Evolutionary conservation across 768 basidiomycete species (phyloP), one percentile per base, ranked within the genome.

Genomic region (Collybia sp.): DNA sequence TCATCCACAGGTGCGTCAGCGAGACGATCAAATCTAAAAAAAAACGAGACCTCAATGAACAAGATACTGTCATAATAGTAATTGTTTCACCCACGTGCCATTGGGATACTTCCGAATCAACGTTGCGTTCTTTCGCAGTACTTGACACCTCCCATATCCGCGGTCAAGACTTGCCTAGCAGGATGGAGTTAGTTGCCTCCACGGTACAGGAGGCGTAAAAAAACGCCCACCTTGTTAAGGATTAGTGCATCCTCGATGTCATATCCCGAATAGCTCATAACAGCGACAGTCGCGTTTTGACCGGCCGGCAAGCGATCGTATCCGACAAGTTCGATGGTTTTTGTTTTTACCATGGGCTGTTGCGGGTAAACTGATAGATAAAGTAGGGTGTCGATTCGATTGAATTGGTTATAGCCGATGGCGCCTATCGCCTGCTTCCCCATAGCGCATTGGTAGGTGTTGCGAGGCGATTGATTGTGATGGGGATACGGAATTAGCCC

Each of bases 381-480:
- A n/a, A 99, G 76, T 33, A 99, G 77, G 0, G 96, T 99, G 64
- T 99, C 96, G 61, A 99, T 98, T 38, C 96, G 82, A 60, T 93
- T 92, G 53, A 97, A 82, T 64, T 99, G 96, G 63, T 98, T 99
- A 68, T 94, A 96, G 0, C 85, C 95, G 50, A 99, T 99, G 11
- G 94, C 94, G 16, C 96, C 96, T 52, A 99, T 99, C 2, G 96
- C 95, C 72, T 99, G 96, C 71, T 99, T 99, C 45, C 96, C 95
- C 95, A 99, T 99, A 45, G 95, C 95, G 59, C 95, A 99, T 71
- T 99, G 95, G 63, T 99, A 99, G 9, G 96, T 99, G 59, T 99
- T 99, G 45, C 96, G 87, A 2, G 96, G 96, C 4, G 96, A 98
- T 60, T 99, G 96, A 59, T 99, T 99, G 64, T 99, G 96, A 62